These are phyloP conservation scores for Sporothrix curviconia DNA, from an alignment of 2,329 filamentous ascomycete genomes.

Conservation along the genomic window DNA sequence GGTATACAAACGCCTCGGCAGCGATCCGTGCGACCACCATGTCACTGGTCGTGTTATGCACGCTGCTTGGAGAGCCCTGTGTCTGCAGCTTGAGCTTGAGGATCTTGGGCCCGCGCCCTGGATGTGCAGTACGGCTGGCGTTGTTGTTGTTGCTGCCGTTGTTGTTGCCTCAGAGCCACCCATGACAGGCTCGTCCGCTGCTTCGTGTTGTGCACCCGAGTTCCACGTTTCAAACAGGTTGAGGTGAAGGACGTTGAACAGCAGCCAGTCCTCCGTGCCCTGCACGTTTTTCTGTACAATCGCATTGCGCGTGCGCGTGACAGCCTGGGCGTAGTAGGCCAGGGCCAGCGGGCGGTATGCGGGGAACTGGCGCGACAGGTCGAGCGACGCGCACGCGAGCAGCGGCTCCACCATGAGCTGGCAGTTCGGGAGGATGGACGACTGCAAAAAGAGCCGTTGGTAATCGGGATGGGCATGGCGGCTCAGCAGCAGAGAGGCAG, in stretches of 20 bases:
- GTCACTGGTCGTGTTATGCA: not conserved
- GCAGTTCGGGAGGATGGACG: slow-evolving; percentile 2
- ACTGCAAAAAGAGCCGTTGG: not conserved
- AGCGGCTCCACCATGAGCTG: slow-evolving; percentile 6
- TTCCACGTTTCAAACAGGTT: slow-evolving; percentile 7
- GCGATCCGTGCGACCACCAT: not conserved
- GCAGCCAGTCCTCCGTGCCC: slow-evolving; percentile 4
- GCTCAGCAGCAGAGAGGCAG: not conserved
- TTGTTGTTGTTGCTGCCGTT: too few relatives aligned
- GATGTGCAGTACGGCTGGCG: not conserved
- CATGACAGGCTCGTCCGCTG: too few relatives aligned
- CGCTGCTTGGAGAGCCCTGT: not conserved
- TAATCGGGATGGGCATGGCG: slow-evolving; percentile 2
- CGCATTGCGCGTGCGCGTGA: not conserved
- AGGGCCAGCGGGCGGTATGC: not conserved
- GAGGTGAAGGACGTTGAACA: not conserved
- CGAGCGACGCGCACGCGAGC: slow-evolving; percentile 3
- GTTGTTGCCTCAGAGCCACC: too few relatives aligned
- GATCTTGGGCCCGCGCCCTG: not conserved
- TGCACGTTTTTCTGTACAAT: not conserved
- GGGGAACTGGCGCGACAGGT: slow-evolving; percentile 1
- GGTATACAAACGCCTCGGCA: slow-evolving; percentile 1
- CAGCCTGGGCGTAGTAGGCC: not conserved
- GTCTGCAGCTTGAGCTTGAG: not conserved
- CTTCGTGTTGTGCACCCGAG: not conserved